Conservation (phyloP, 106 monocot genomes). For the Dioscorea zingiberensis region DNA sequence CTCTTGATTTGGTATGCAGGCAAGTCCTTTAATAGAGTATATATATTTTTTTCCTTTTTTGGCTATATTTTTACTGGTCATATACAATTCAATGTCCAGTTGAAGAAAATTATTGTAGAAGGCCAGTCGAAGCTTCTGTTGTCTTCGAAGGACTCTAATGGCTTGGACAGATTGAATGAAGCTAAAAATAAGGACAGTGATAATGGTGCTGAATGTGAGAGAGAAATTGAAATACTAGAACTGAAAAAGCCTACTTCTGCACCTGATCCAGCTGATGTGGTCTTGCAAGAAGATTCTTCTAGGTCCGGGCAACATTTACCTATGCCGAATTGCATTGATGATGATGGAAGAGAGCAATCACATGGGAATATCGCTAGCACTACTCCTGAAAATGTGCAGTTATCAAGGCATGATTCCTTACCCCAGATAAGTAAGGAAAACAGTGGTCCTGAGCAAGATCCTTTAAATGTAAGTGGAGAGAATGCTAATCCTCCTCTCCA, state of each 20-base stretch:
- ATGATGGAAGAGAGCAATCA: neutral
- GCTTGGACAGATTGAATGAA: neutral
- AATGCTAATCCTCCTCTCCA: neutral
- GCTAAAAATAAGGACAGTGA: neutral
- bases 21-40: neutral
- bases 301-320: neutral
- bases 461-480: neutral
- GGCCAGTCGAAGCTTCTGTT: neutral
- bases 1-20: slow-evolving; percentile 43
- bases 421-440: neutral
- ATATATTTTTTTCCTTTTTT: slow-evolving; percentile 4
- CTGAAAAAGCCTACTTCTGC: neutral
- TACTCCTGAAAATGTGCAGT: neutral
- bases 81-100: slow-evolving; percentile 13
- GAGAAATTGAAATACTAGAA: neutral
- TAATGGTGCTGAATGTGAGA: slow-evolving; percentile 7
- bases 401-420: neutral
- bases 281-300: slow-evolving; percentile 1
- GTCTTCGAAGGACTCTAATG: slow-evolving; percentile 9
- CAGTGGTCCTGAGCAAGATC: neutral
- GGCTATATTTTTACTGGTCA: neutral
- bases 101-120: slow-evolving; percentile 29
- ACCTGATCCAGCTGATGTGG: neutral
- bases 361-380: neutral
- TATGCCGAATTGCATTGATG: neutral